phyloP scores from a whole-genome alignment of 2,329 filamentous ascomycete genomes.

The Diaporthe batatas region DNA sequence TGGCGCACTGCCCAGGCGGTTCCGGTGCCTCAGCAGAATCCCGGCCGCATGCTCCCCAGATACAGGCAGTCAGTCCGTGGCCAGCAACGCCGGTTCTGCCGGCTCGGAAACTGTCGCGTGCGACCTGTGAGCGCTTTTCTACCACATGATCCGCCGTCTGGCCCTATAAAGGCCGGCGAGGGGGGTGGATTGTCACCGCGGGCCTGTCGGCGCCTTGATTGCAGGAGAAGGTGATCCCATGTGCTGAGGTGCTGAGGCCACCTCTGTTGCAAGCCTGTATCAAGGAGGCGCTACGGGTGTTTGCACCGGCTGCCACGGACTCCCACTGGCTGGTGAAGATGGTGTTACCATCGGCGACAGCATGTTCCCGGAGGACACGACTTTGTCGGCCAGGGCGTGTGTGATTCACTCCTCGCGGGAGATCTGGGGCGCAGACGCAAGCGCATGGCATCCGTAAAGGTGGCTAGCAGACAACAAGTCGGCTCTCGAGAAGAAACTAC shows the following conservation, averaged over 20 bases:
- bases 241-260: conserved; percentile 48
- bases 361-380: conserved; percentile 48
- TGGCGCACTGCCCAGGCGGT: conserved; percentile 45
- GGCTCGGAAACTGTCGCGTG: conserved; percentile 46
- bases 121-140: conserved; percentile 47
- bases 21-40: conserved; percentile 42
- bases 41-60: conserved; percentile 44
- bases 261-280: conserved; percentile 52
- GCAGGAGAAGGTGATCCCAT: conserved; percentile 43
- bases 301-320: conserved; percentile 47
- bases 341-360: conserved; percentile 48
- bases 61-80: conserved; percentile 44
- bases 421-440: conserved; percentile 45
- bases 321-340: conserved; percentile 47
- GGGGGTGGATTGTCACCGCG: conserved; percentile 45
- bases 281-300: conserved; percentile 51
- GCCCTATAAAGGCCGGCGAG: conserved; percentile 41
- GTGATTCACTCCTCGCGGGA: conserved; percentile 48
- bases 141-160: conserved; percentile 46
- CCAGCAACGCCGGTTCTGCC: conserved; percentile 43
- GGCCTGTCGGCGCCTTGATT: background rate
- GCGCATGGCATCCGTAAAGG: conserved; percentile 45
- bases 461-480: conserved; percentile 44
- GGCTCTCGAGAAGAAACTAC: conserved; percentile 41
- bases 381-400: conserved; percentile 46